Evolutionary conservation across 179 eudicot genomes (phyloP), one percentile per base, ranked within the genome.

Genomic region (Beta lomatogona): DNA sequence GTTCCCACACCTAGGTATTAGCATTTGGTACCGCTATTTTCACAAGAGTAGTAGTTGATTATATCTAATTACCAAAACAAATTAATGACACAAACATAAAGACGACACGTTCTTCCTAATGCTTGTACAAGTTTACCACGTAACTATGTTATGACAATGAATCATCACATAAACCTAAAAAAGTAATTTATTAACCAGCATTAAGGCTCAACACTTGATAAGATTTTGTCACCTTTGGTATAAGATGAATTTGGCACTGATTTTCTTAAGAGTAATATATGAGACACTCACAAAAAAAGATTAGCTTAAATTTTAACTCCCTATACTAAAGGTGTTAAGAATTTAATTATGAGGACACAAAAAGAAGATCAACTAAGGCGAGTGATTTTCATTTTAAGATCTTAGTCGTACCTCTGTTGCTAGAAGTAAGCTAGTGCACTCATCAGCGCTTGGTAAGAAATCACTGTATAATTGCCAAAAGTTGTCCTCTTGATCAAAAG

Each of bases 381-480:
- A 72, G 63, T 50, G 79, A 52, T 25, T 28, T 28, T 12, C 55
- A 64, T 55, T 46, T 46, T 46, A 14, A 61, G 67, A 63, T 68
- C 48, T 54, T 64, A 59, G 61, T 60, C 91, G 73, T 57, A 96
- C 99, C 99, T 94, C 89, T 67, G 91, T 90, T 65, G 99, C 99
- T 22, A 94, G 93, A 88, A 96, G 97, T 69, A 96, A 85, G 90
- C 98, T 96, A 74, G 98, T 88, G 86, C 92, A 89, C 85, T 94
- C 98, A 71, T 91, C 96, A 55, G 87, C 87, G 81, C 97, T 88
- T 36, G 99, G 99, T 81, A 96, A 89, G 87, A 96, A 96, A 83
- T 96, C 99, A 65, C 98, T 89, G 81, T 96, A 96, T 28, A 94
- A 86, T 81, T 91, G 98, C 99, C 98, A 96, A 81, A 96, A 94